phyloP scores from a whole-genome alignment of 805 yeast species.

The Wickerhamiella shivajii region DNA sequence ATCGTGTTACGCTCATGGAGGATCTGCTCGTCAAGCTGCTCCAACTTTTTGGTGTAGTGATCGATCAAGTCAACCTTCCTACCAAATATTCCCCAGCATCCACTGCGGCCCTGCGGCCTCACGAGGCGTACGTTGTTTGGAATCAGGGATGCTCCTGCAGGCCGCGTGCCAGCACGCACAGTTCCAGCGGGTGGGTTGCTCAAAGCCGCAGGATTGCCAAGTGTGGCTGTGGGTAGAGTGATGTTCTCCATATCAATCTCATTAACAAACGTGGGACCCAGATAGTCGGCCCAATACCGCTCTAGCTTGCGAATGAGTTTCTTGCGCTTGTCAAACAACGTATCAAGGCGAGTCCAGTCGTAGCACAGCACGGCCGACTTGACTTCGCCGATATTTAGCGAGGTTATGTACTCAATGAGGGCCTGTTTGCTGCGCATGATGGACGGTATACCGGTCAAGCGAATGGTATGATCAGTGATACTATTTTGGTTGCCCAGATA shows the following conservation, averaged over 20 bases:
- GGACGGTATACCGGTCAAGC: conserved; percentile 79
- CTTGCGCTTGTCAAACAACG: conserved; percentile 45
- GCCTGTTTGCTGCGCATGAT: conserved; percentile 58
- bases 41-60: conserved; percentile 53
- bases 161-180: background rate
- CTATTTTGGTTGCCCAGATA: conserved; percentile 78
- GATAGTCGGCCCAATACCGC: conserved; percentile 53
- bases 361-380: conserved; percentile 64
- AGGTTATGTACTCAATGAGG: conserved; percentile 60
- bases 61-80: conserved; percentile 68
- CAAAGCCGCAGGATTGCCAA: background rate
- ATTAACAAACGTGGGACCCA: conserved; percentile 29
- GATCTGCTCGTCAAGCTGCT: conserved; percentile 58
- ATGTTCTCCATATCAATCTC: conserved; percentile 10
- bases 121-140: conserved; percentile 10
- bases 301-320: conserved; percentile 45
- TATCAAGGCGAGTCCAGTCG: conserved; percentile 70
- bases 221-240: conserved; percentile 2
- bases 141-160: background rate
- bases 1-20: conserved; percentile 39
- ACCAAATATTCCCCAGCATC: conserved; percentile 51
- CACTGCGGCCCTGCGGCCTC: conserved; percentile 51
- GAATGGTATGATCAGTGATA: conserved; percentile 79
- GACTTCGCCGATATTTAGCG: conserved; percentile 67
- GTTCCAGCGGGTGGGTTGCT: conserved; percentile 4